phyloP scores from a whole-genome alignment of 352 stramenopile genomes.

The Pythium coloratum region DNA sequence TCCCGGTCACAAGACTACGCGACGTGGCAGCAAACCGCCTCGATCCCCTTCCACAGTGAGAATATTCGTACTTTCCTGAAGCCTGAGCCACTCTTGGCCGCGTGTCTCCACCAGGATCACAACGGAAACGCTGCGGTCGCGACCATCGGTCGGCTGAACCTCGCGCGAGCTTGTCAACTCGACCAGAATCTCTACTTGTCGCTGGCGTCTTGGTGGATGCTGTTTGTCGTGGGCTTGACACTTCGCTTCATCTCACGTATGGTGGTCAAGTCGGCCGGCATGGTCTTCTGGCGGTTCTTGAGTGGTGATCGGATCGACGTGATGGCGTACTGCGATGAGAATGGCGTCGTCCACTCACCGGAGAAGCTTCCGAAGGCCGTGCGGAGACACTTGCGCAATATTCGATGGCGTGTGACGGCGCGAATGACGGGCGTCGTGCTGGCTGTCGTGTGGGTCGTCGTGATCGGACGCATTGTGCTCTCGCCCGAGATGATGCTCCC shows the following conservation, averaged over 20 bases:
- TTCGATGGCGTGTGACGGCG: slow-evolving; percentile 43
- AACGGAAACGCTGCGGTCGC: neutral
- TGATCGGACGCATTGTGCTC: slow-evolving; percentile 16
- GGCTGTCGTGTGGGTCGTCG: slow-evolving; percentile 14
- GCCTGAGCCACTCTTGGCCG: neutral
- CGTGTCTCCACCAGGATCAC: neutral
- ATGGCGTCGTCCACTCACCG: slow-evolving; percentile 39
- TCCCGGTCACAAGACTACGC: neutral
- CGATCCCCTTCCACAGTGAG: slow-evolving; percentile 10
- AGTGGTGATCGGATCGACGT: slow-evolving; percentile 55
- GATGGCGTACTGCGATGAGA: slow-evolving; percentile 53
- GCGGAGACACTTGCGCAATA: slow-evolving; percentile 35
- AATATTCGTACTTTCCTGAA: neutral
- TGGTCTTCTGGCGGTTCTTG: slow-evolving; percentile 61
- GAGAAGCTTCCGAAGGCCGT: slow-evolving; percentile 40
- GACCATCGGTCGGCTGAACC: slow-evolving; percentile 28
- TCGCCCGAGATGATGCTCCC: slow-evolving; percentile 2
- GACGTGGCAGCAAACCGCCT: slow-evolving; percentile 1
- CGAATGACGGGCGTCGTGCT: slow-evolving; percentile 36
- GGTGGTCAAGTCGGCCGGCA: slow-evolving; percentile 40
- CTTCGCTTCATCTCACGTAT: slow-evolving; percentile 50
- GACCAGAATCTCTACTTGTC: slow-evolving; percentile 66
- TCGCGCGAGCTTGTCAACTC: slow-evolving; percentile 43
- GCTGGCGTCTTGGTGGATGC: slow-evolving; percentile 61
- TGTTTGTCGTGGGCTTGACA: slow-evolving; percentile 43